phyloP scores from a whole-genome alignment of 345 rosid species.

The Arabidopsis suecica region DNA sequence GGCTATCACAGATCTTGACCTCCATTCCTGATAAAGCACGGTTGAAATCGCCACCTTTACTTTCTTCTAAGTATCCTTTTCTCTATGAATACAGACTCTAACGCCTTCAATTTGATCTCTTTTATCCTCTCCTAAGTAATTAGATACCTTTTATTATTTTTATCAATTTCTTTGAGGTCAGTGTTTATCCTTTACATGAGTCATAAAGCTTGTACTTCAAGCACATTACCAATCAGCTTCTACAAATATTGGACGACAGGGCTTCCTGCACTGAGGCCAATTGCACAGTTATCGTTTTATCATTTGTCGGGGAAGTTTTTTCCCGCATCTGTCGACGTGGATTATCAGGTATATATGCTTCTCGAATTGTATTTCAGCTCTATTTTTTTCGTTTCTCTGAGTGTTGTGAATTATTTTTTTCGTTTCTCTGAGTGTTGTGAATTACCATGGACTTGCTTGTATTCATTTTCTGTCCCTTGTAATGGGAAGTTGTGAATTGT shows the following conservation, averaged over 20 bases:
- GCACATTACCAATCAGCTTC: constrained; percentile 71
- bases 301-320: constrained; percentile 73
- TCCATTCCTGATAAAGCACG: constrained; percentile 95
- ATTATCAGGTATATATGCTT: constrained; percentile 68
- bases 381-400: constrained; percentile 18
- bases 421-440: constrained; percentile 25
- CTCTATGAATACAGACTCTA: constrained; percentile 4
- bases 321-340: constrained; percentile 94
- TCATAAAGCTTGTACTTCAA: constrained; percentile 75
- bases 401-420: constrained; percentile 10
- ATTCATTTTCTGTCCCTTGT: constrained; percentile 12
- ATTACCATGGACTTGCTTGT: constrained; percentile 20
- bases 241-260: constrained; percentile 54
- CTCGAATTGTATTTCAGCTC: too few relatives aligned
- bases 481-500: background rate
- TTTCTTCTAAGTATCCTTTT: constrained; percentile 95
- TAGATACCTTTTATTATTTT: constrained; percentile 15
- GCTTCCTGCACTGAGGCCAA: constrained; percentile 32
- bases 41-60: constrained; percentile 57
- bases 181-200: constrained; percentile 56
- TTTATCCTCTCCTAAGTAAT: constrained; percentile 20
- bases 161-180: constrained; percentile 24
- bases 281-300: constrained; percentile 49
- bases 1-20: constrained; percentile 74
- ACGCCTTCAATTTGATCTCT: constrained; percentile 21